phyloP scores from a whole-genome alignment of 768 basidiomycete species.

The Russula olivacea region DNA sequence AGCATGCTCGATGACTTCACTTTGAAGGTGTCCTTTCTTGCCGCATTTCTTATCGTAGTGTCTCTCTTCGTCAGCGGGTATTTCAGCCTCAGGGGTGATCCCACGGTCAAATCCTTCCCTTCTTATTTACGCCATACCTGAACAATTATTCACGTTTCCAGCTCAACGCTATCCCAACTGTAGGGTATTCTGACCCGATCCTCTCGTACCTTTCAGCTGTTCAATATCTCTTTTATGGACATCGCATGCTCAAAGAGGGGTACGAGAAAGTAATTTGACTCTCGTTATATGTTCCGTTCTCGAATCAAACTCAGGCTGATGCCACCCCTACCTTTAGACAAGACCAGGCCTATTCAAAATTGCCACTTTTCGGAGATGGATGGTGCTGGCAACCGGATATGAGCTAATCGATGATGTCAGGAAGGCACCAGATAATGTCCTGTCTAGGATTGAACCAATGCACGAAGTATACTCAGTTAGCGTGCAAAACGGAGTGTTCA shows the following conservation, averaged over 20 bases:
- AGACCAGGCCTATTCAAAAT: not conserved
- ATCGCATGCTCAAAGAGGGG: not conserved
- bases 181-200: conserved; percentile 23
- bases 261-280: not conserved
- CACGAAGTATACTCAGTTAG: not conserved
- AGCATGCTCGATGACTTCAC: not conserved
- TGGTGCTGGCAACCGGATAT: not conserved
- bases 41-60: not conserved
- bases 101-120: not conserved
- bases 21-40: not conserved
- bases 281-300: too few relatives aligned
- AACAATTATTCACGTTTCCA: not conserved
- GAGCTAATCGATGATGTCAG: not conserved
- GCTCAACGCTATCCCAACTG: not conserved
- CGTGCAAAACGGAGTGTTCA: not conserved
- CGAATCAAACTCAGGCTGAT: not conserved
- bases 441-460: not conserved
- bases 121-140: not conserved
- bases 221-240: not conserved
- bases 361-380: not conserved
- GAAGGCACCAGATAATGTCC: not conserved
- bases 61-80: not conserved
- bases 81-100: not conserved
- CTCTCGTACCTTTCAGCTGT: conserved; percentile 27
- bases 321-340: not conserved